Base-by-base conservation (phyloP, 306 rosid genomes). In the Sindora glabra region DNA sequence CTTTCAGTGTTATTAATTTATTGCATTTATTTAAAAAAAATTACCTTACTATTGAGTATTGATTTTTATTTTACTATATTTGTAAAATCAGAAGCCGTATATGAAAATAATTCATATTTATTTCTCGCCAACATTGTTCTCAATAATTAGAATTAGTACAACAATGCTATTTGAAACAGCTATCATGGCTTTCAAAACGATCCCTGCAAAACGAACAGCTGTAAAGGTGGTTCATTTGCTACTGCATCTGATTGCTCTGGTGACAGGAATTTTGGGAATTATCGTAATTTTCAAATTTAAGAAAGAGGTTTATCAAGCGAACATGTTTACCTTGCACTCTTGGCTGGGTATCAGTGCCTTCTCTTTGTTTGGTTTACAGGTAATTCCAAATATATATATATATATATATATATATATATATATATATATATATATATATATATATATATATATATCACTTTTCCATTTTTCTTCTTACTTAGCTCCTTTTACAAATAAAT, bases 301-400 rank as follows among this genome's bases (percentile, higher is more conserved):
- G 26, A 50, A 64, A 5, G 81, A 81, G 2, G 1, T 3, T 0
- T 32, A 22, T 41, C 10, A 7, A 2, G 14, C 58, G 5, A 1
- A 83, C 59, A 65, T 86, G 64, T 49, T 19, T 48, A 72, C 86
- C 13, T 69, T 86, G 9, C 97, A 89, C 44, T 89, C 97, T 47
- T 89, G 95, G 92, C 34, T 89, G 3, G 97, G 97, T 52, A 77
- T 86, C 0, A 60, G 69, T 17, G 68, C 92, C 67, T 60, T 83
- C 3, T 86, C 48, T 38, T 47, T 70, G 1, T 83, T 68, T 55
- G 92, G 71, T 26, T 49, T 83, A 10, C 91, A 86, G 89, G 96
- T 89, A 65, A 29, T n/a, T 26, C 3, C 21, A 6, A 42, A 30
- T 25, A 5, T 34, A 2, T 1, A 12, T 34, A 3, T 10, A 3